Evolutionary conservation across 768 basidiomycete genomes (phyloP), one percentile per base, ranked within the genome.

Genomic region (Mycena rosella): DNA sequence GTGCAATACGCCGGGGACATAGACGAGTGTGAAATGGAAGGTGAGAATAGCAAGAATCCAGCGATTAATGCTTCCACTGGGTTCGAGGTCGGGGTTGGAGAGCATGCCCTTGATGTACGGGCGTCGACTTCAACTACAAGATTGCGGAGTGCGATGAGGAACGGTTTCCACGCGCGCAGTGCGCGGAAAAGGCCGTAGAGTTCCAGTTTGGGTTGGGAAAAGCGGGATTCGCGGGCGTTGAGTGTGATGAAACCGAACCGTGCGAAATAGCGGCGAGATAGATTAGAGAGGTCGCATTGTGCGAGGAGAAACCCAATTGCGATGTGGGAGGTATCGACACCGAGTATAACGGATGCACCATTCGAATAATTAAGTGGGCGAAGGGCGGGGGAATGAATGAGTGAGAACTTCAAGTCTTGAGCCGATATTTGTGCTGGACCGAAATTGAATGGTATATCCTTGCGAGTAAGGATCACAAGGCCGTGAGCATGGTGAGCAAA

Each of bases 151-250:
- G 9, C 38, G 14, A 38, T 38, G 15, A 38, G 38, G 14, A 10
- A 38, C 9, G 15, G 58, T 18, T 67, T 51, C 38, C 66, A 56
- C 0, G 59, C 67, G 8, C 71, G 51, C 0, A 80, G 44, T 0
- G 75, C 75, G 22, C 68, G 65, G 26, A 71, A 80, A 0, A 84
- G 48, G 0, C 84, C 79, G 52, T 77, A 84, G 0, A 84, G 60
- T 67, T 85, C 82, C 0, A 78, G 38, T 52, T 86, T 85, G 0
- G 80, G 74, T 49, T 83, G 82, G 0, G 80, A 81, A 56, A 76
- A 82, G 0, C 73, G 36, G 1, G 73, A 48, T 68, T 83, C 78
- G 0, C 76, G 40, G 0, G 77, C 77, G 38, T 81, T 82, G 24
- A 84, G 74, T 0, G 78, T 70, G 0, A 86, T 80, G 0, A 80